phyloP scores from a whole-genome alignment of 345 rosid genomes.

The Dipteronia dyeriana region DNA sequence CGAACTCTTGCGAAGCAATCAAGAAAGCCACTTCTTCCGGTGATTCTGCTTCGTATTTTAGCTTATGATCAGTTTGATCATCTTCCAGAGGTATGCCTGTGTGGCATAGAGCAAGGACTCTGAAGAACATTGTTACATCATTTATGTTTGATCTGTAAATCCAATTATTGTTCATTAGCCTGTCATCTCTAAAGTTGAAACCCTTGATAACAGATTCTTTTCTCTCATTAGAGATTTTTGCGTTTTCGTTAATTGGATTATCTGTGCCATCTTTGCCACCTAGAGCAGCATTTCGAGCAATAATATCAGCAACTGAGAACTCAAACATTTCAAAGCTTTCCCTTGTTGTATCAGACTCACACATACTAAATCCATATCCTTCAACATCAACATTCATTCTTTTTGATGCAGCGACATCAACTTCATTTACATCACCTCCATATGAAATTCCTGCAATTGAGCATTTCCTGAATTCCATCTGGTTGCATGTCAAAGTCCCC shows the following conservation, averaged over 20 bases:
- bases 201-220: constrained; percentile 45
- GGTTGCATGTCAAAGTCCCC: constrained; percentile 85
- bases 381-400: constrained; percentile 53
- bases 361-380: constrained; percentile 27
- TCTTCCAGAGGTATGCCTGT: constrained; percentile 64
- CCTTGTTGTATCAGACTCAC: constrained; percentile 15
- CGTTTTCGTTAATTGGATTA: constrained; percentile 6
- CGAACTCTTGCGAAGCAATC: constrained; percentile 73
- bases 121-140: constrained; percentile 61
- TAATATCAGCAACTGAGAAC: constrained; percentile 22
- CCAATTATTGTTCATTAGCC: constrained; percentile 65
- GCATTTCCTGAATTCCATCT: constrained; percentile 81
- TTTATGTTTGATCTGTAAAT: constrained; percentile 36
- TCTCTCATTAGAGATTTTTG: constrained; percentile 9
- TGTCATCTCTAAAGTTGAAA: constrained; percentile 63
- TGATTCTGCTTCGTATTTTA: constrained; percentile 83
- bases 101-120: constrained; percentile 73
- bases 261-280: constrained; percentile 7
- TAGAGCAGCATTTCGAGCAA: constrained; percentile 15
- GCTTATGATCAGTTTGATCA: constrained; percentile 41
- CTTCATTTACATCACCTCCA: constrained; percentile 55
- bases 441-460: constrained; percentile 75
- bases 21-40: constrained; percentile 84
- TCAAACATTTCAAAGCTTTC: constrained; percentile 31
- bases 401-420: constrained; percentile 63